Conservation (phyloP, 2,329 filamentous ascomycete species). For the Phoma sp. region DNA sequence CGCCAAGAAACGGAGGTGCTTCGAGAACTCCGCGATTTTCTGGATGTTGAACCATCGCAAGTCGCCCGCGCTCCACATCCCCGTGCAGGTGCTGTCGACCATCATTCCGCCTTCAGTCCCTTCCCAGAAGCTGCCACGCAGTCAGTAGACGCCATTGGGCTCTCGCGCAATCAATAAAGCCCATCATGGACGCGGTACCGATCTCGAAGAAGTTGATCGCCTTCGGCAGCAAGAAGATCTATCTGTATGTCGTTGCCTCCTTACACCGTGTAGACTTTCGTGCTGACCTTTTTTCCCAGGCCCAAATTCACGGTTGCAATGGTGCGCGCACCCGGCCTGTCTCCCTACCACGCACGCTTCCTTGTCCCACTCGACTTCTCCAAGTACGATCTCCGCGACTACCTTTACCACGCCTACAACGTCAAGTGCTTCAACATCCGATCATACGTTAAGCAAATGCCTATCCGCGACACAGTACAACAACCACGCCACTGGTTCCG, state of each 20-base stretch:
- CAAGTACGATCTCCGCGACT: slow-evolving; percentile 96
- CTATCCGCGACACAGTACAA: slow-evolving; percentile 61
- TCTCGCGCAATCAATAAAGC: background rate
- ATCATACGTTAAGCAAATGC: slow-evolving; percentile 77
- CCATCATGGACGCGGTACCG: slow-evolving; percentile 38
- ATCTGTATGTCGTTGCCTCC: slow-evolving; percentile 49
- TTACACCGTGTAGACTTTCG: background rate
- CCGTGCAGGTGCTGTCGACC: slow-evolving; percentile 1
- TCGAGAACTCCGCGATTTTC: slow-evolving; percentile 18
- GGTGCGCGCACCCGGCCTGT: slow-evolving; percentile 73
- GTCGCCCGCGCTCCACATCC: slow-evolving; percentile 7
- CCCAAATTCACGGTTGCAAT: slow-evolving; percentile 83
- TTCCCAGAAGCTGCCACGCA: background rate
- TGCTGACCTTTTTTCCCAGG: slow-evolving; percentile 54
- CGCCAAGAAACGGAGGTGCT: slow-evolving; percentile 14
- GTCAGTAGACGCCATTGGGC: background rate
- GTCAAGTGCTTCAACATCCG: slow-evolving; percentile 74
- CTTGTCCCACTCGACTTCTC: slow-evolving; percentile 89
- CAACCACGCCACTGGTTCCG: slow-evolving; percentile 68
- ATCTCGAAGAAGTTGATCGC: slow-evolving; percentile 44
- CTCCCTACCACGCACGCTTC: slow-evolving; percentile 86
- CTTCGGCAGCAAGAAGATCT: slow-evolving; percentile 55
- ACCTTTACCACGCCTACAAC: slow-evolving; percentile 85
- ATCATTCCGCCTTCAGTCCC: background rate
- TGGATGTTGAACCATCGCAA: slow-evolving; percentile 3